These are phyloP conservation scores for Alternaria sp. DNA, from an alignment of 2,329 filamentous ascomycete genomes.

Conservation along the genomic window DNA sequence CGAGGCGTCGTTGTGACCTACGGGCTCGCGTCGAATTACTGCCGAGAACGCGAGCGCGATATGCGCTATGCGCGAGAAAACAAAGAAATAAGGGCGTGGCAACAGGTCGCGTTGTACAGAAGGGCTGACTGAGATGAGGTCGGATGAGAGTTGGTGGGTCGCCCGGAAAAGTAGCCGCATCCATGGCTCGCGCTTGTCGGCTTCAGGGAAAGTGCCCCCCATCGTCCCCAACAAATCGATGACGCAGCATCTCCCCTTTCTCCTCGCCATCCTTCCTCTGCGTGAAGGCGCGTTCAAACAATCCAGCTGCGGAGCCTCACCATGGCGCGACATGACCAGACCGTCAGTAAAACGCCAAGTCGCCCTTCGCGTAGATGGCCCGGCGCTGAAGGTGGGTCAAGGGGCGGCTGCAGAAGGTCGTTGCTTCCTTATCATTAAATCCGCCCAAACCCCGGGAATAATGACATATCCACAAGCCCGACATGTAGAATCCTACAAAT, in stretches of 20 bases:
- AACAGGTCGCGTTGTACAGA: neutral
- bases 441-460: slow-evolving; percentile 16
- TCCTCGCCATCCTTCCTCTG: neutral
- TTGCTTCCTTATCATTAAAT: neutral
- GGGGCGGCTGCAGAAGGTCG: neutral
- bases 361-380: neutral
- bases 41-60: neutral
- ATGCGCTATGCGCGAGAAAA: neutral
- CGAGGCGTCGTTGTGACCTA: neutral
- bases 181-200: neutral
- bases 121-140: slow-evolving; percentile 2
- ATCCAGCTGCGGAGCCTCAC: neutral
- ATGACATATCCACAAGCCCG: slow-evolving; percentile 1
- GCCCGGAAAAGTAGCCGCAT: neutral
- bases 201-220: neutral
- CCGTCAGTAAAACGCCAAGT: neutral
- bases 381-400: slow-evolving; percentile 1
- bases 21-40: neutral
- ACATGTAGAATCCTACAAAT: slow-evolving; percentile 6
- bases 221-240: neutral
- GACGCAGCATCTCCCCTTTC: slow-evolving; percentile 5
- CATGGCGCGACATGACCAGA: neutral
- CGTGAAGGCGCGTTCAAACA: neutral
- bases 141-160: neutral
- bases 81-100: neutral